Evolutionary conservation across 768 basidiomycete genomes (phyloP), one percentile per base, ranked within the genome.

Genomic region (Calvatia gigantea): DNA sequence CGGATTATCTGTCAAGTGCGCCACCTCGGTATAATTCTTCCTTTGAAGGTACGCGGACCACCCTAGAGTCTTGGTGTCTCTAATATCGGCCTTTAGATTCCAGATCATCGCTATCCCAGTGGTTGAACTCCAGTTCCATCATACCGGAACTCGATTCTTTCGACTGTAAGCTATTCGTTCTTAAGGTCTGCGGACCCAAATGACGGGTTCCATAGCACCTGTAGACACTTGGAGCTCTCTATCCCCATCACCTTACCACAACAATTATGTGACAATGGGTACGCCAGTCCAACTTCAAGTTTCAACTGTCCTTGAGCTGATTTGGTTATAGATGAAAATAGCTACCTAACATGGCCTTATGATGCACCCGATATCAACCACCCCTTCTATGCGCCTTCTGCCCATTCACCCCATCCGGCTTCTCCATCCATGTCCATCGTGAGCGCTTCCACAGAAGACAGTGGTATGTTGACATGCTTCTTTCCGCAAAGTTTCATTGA

Each of bases 401-500:
- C 45, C 1, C 35, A 44, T 6, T 42, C 56, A 14, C 55, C 61
- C 25, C 43, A 56, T 32, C 54, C 49, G 37, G 47, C 56, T 58
- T 69, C 68, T 14, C 67, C 69, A n/a, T 63, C 69, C 15, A 62
- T 66, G 44, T 70, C 71, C 11, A 54, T 69, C 15, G 60, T 65
- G 8, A 66, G 68, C 48, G 66, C 64, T 56, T 71, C 69, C 11
- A 70, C 71, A n/a, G 69, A 71, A 29, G 62, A 61, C 29, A 70
- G 70, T 60, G 65, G 71, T 74, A 59, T 27, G 51, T 52, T n/a
- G 47, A 61, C 58, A 3, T 51, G 15, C 29, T 44, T 37, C 23
- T 19, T 58, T 2, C 32, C 19, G 2, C 35, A 2, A 52, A 49
- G 23, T 25, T 25, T 27, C n/a, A 56, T 57, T 57, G 28, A 60